These are phyloP conservation scores for Populus hybrid DNA, from an alignment of 441 rosid species.

Conservation along the genomic window DNA sequence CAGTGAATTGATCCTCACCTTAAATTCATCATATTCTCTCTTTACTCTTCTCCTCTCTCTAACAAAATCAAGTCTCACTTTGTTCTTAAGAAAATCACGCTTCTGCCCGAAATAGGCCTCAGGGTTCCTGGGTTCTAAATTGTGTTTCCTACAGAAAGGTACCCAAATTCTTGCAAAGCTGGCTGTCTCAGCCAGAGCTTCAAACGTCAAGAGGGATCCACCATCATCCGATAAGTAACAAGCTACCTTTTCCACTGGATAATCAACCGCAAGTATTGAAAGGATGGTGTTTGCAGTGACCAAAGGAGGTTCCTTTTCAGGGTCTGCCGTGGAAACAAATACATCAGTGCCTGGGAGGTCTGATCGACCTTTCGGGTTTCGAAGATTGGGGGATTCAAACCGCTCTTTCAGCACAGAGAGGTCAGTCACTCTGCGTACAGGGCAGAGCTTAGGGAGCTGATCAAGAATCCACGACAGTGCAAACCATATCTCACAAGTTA, in stretches of 20 bases:
- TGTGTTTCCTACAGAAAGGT: slow-evolving; percentile 86
- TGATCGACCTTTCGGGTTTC: slow-evolving; percentile 67
- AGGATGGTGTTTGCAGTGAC: slow-evolving; percentile 87
- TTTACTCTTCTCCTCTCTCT: slow-evolving; percentile 86
- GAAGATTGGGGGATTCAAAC: slow-evolving; percentile 62
- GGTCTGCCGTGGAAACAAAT: slow-evolving; percentile 89
- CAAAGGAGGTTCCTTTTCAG: slow-evolving; percentile 89
- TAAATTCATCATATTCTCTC: slow-evolving; percentile 89
- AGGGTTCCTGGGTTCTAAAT: slow-evolving; percentile 83
- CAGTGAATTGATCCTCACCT: slow-evolving; percentile 76
- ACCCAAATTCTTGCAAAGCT: slow-evolving; percentile 86
- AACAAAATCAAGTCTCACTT: slow-evolving; percentile 76
- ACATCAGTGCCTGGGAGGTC: slow-evolving; percentile 91
- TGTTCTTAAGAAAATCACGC: slow-evolving; percentile 69
- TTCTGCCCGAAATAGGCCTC: slow-evolving; percentile 83
- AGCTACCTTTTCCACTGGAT: slow-evolving; percentile 87
- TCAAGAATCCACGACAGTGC: slow-evolving; percentile 88
- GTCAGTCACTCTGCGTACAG: slow-evolving; percentile 68
- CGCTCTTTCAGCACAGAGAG: slow-evolving; percentile 60
- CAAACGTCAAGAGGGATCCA: slow-evolving; percentile 79
- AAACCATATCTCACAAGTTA: slow-evolving; percentile 87
- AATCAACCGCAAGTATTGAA: slow-evolving; percentile 82
- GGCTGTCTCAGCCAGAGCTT: slow-evolving; percentile 84
- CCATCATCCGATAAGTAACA: slow-evolving; percentile 93
- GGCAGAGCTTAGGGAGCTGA: slow-evolving; percentile 89